Evolutionary conservation across 768 basidiomycete species (phyloP).

Genomic region (Dentipellis fragilis): DNA sequence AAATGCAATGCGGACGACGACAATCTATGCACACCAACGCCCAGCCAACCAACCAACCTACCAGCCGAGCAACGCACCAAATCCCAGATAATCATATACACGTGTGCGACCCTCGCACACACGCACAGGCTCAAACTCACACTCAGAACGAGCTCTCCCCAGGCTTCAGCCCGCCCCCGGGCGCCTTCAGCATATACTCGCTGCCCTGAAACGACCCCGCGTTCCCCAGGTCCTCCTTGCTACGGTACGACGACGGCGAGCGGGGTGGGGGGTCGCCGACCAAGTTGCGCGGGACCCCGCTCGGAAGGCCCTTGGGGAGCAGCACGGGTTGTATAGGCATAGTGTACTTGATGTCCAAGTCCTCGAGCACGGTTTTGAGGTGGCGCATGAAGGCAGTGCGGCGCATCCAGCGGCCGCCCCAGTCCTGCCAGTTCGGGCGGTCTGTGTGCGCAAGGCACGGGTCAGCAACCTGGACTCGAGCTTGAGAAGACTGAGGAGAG

Average conservation of each 20-base stretch:
- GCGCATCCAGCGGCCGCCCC: slow-evolving; percentile 71
- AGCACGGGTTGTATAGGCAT: slow-evolving; percentile 68
- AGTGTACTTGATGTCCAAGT: slow-evolving; percentile 61
- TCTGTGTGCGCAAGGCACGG: slow-evolving; percentile 27
- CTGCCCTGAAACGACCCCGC: slow-evolving; percentile 4
- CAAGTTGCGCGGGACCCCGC: slow-evolving; percentile 1
- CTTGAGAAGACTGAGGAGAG: not conserved
- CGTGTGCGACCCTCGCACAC: not conserved
- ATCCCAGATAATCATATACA: not conserved
- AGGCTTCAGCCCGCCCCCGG: not conserved
- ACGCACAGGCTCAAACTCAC: too few relatives aligned
- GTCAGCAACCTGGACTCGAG: not conserved
- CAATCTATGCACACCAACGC: not conserved
- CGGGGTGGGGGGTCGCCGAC: slow-evolving; percentile 6
- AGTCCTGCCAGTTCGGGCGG: slow-evolving; percentile 80
- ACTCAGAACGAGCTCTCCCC: slow-evolving; percentile 2
- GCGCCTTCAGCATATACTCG: slow-evolving; percentile 6
- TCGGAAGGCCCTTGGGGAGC: slow-evolving; percentile 25
- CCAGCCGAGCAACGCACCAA: too few relatives aligned
- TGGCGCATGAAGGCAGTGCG: slow-evolving; percentile 70
- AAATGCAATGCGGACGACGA: not conserved
- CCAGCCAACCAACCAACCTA: too few relatives aligned
- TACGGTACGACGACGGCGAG: slow-evolving; percentile 1
- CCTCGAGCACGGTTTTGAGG: slow-evolving; percentile 61
- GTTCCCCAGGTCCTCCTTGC: slow-evolving; percentile 2